phyloP scores from a whole-genome alignment of 2,329 filamentous ascomycete species.

The Orbilia blumenaviensis region DNA sequence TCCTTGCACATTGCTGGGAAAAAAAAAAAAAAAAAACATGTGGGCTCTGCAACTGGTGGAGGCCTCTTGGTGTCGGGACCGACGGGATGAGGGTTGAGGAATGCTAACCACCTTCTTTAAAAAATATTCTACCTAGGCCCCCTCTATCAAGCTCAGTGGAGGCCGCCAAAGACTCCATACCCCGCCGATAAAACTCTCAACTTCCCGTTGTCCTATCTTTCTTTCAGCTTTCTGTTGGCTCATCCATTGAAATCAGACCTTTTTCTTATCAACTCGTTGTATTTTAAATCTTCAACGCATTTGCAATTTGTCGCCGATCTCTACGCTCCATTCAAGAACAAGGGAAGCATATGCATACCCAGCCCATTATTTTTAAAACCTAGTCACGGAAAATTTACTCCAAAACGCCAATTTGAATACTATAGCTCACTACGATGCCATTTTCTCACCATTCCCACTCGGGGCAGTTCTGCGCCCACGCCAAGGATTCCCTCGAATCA shows the following conservation, averaged over 20 bases:
- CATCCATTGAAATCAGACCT: background rate
- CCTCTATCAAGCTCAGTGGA: background rate
- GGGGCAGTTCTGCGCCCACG: slow-evolving; percentile 95
- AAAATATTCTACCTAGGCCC: background rate
- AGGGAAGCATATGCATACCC: too few relatives aligned
- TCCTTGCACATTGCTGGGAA: background rate
- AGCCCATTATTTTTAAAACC: background rate
- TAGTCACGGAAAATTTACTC: too few relatives aligned
- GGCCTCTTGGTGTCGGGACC: background rate
- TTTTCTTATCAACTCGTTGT: background rate
- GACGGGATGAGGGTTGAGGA: background rate
- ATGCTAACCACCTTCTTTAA: background rate
- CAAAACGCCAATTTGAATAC: background rate
- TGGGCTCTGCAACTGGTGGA: slow-evolving; percentile 1
- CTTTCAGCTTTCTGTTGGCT: background rate
- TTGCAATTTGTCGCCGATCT: too few relatives aligned
- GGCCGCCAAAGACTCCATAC: background rate
- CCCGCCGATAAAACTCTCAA: background rate
- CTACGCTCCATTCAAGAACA: background rate
- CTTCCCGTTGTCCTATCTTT: background rate
- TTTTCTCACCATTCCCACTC: slow-evolving; percentile 99
- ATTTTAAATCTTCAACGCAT: background rate
- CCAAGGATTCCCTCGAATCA: slow-evolving; percentile 82
- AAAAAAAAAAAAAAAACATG: too few relatives aligned
- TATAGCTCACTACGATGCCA: slow-evolving; percentile 71